Conservation (phyloP, 345 rosid species). For the Cardamine resedifolia region DNA sequence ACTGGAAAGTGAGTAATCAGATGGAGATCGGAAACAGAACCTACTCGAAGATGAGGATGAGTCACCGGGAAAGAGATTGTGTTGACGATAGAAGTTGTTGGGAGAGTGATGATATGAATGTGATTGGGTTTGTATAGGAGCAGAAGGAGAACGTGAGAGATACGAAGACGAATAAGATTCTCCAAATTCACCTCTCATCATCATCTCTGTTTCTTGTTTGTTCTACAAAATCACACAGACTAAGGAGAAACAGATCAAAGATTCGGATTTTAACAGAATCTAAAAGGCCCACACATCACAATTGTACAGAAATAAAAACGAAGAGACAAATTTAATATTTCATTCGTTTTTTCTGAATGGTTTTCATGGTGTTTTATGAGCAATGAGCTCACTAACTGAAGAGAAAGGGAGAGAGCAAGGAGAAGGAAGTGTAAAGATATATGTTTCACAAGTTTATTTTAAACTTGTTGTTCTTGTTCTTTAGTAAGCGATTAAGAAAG, state of each 20-base stretch:
- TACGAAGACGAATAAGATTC: conserved; percentile 11
- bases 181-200: conserved; percentile 15
- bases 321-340: neutral
- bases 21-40: conserved; percentile 35
- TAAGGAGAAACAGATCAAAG: neutral
- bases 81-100: neutral
- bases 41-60: conserved; percentile 27
- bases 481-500: neutral
- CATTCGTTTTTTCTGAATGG: neutral
- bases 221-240: neutral
- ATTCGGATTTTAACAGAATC: neutral
- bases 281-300: neutral
- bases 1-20: conserved; percentile 41
- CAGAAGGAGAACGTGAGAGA: conserved; percentile 33
- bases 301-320: too few relatives aligned
- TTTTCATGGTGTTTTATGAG: neutral
- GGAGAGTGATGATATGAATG: conserved; percentile 1
- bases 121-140: conserved; percentile 14
- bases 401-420: conserved; percentile 4
- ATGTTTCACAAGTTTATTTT: neutral
- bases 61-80: conserved; percentile 1
- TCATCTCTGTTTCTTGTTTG: conserved; percentile 12
- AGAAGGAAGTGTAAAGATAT: conserved; percentile 6
- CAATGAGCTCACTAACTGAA: neutral
- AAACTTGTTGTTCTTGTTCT: neutral